Conservation (phyloP, 1,284 basidiomycete species). For the Ganoderma multipileum region DNA sequence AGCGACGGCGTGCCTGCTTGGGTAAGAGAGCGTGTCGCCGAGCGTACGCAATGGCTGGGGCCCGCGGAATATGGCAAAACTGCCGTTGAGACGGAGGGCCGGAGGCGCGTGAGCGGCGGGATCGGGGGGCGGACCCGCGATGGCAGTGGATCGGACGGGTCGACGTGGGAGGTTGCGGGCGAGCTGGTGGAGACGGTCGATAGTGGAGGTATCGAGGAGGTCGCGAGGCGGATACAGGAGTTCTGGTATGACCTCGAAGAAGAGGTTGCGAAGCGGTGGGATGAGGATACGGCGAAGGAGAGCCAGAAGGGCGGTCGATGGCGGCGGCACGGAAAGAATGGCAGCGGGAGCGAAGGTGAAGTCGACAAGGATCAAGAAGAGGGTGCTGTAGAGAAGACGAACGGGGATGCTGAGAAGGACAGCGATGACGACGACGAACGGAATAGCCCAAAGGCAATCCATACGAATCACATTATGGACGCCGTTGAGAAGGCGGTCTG, state of each 20-base stretch:
- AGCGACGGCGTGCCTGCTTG: slow-evolving; percentile 56
- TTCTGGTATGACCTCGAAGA: slow-evolving; percentile 73
- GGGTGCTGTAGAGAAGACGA: slow-evolving; percentile 36
- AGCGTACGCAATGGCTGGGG: slow-evolving; percentile 50
- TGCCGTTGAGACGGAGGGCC: slow-evolving; percentile 5
- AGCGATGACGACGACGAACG: slow-evolving; percentile 36
- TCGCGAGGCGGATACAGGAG: slow-evolving; percentile 70
- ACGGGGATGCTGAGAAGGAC: slow-evolving; percentile 39
- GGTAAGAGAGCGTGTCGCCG: slow-evolving; percentile 69
- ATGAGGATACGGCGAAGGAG: slow-evolving; percentile 27
- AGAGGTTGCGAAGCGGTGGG: slow-evolving; percentile 48
- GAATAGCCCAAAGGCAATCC: slow-evolving; percentile 45
- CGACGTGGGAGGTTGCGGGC: slow-evolving; percentile 44
- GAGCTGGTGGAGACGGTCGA: slow-evolving; percentile 23
- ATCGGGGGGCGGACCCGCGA: slow-evolving; percentile 42
- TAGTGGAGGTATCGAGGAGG: slow-evolving; percentile 47
- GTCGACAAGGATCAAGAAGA: slow-evolving; percentile 32
- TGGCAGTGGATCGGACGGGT: slow-evolving; percentile 32
- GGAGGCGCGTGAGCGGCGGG: slow-evolving; percentile 34
- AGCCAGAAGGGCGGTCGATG: slow-evolving; percentile 31
- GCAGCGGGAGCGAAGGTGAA: slow-evolving; percentile 33
- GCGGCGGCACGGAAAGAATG: slow-evolving; percentile 28
- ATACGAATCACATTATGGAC: slow-evolving; percentile 67
- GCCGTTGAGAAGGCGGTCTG: slow-evolving; percentile 75
- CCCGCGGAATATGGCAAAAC: slow-evolving; percentile 26